A percentile compares a stretch with the other conserved stretches of the same genome.
phyloP scores from a whole-genome alignment of 805 yeast genomes.

The Spathaspora hagerdaliae region DNA sequence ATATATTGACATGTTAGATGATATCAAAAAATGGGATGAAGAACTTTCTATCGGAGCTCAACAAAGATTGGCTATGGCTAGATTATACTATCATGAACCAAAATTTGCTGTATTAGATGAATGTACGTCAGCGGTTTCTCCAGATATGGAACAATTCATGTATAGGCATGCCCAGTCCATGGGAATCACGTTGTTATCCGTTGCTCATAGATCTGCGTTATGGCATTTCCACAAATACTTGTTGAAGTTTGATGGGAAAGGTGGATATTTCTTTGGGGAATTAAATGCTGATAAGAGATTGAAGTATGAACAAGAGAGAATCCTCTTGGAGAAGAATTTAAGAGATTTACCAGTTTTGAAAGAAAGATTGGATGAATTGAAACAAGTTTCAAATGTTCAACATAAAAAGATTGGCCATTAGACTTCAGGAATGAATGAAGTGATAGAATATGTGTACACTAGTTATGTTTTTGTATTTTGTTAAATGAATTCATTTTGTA shows the following conservation, averaged over 20 bases:
- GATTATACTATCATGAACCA: constrained; percentile 87
- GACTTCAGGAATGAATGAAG: too few relatives aligned
- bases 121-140: constrained; percentile 91
- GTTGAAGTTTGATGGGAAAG: constrained; percentile 82
- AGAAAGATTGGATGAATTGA: constrained; percentile 63
- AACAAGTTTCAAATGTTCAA: constrained; percentile 46
- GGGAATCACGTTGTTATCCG: constrained; percentile 81
- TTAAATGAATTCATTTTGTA: too few relatives aligned
- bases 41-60: constrained; percentile 88
- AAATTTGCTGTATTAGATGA: constrained; percentile 93
- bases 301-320: constrained; percentile 72
- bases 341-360: constrained; percentile 67
- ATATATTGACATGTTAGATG: constrained; percentile 57
- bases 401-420: constrained; percentile 28
- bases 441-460: too few relatives aligned
- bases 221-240: constrained; percentile 89
- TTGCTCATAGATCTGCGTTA: constrained; percentile 86
- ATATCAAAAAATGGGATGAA: constrained; percentile 80
- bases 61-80: constrained; percentile 89
- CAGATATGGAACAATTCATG: constrained; percentile 87
- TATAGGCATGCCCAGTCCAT: constrained; percentile 74
- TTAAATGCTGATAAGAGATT: constrained; percentile 74
- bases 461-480: too few relatives aligned
- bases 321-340: constrained; percentile 62
- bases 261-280: constrained; percentile 56